These are phyloP conservation scores for sweet orange (Citrus sinensis) DNA, from an alignment of 345 rosid species.

Conservation along the genomic window DVS_A1.0 CM039167.1:8174001-8174500, in stretches of 20 bases:
- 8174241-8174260: conserved; percentile 89
- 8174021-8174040: conserved; percentile 70
- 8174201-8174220: conserved; percentile 55
- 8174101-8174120: conserved; percentile 58
- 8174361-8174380: conserved; percentile 81
- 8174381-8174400: conserved; percentile 82
- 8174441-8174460: conserved; percentile 30
- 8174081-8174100: conserved; percentile 8
- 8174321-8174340: conserved; percentile 53
- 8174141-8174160: conserved; percentile 63
- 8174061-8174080: conserved; percentile 43
- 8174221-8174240: conserved; percentile 86
- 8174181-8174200: conserved; percentile 34
- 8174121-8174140: conserved; percentile 60
- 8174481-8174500: conserved; percentile 33
- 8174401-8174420: conserved; percentile 35
- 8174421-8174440: conserved; percentile 21
- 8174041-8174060: conserved; percentile 31
- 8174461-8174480: conserved; percentile 22
- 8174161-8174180: conserved; percentile 40
- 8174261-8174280: conserved; percentile 81
- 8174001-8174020: conserved; percentile 70
- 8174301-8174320: conserved; percentile 57
- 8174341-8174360: conserved; percentile 74
- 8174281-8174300: conserved; percentile 63